These are phyloP conservation scores for Misopates orontium DNA, from an alignment of 257 asterid genomes.

Conservation along the genomic window DNA sequence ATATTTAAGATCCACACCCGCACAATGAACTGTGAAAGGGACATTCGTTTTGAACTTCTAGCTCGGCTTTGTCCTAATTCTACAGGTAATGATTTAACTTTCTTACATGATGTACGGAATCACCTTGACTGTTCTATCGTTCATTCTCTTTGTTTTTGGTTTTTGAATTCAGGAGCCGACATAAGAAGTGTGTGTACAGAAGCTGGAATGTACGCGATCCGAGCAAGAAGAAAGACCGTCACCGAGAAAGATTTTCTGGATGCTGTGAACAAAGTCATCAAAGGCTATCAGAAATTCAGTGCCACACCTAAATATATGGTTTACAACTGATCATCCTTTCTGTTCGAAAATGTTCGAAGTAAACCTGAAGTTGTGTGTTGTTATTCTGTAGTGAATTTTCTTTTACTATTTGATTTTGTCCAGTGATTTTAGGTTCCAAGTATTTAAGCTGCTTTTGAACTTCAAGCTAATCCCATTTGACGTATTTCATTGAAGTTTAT, in stretches of 20 bases:
- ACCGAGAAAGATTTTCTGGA: constrained; percentile 94
- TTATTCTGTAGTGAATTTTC: too few relatives aligned
- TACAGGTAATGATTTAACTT: constrained; percentile 48
- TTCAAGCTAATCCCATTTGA: too few relatives aligned
- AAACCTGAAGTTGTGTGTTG: too few relatives aligned
- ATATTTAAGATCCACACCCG: constrained; percentile 80
- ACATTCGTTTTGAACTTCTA: constrained; percentile 71
- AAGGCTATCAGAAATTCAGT: constrained; percentile 94
- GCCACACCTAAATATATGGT: constrained; percentile 98
- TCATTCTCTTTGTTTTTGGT: not conserved
- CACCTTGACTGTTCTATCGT: not conserved
- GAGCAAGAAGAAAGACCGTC: constrained; percentile 91
- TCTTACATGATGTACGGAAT: not conserved
- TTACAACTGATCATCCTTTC: constrained; percentile 46
- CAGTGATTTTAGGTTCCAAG: too few relatives aligned
- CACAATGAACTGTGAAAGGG: constrained; percentile 83
- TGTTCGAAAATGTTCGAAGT: not conserved
- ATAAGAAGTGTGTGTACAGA: constrained; percentile 94
- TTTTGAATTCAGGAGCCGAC: constrained; percentile 66
- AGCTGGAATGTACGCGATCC: constrained; percentile 93
- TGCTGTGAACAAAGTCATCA: constrained; percentile 93
- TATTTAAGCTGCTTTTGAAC: too few relatives aligned
- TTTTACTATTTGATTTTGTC: too few relatives aligned
- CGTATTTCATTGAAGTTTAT: too few relatives aligned
- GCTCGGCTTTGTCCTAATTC: constrained; percentile 99